Evolutionary conservation across 768 basidiomycete species (phyloP).

Genomic region (Collybia mongolica): DNA sequence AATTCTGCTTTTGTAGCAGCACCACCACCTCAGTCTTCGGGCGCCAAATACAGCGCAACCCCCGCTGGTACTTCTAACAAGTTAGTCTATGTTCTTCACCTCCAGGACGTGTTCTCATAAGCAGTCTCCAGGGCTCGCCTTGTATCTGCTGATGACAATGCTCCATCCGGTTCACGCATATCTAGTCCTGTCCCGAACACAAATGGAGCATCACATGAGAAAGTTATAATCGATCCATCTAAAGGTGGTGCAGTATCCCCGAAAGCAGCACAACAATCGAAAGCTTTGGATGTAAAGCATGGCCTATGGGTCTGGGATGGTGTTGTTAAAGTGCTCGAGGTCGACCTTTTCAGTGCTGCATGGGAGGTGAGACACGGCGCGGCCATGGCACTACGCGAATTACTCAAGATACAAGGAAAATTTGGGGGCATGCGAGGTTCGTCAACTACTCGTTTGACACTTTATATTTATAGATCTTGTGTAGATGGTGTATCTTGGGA

Average conservation of each 20-base stretch:
- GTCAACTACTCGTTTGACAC: constrained; percentile 6
- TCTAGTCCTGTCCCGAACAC: constrained; percentile 53
- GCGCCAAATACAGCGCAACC: constrained; percentile 61
- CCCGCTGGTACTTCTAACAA: constrained; percentile 60
- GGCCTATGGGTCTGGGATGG: constrained; percentile 90
- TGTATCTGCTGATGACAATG: constrained; percentile 61
- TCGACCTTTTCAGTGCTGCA: constrained; percentile 78
- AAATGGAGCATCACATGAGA: constrained; percentile 47
- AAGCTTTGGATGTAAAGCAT: constrained; percentile 70
- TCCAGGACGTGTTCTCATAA: background rate
- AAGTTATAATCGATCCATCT: constrained; percentile 73
- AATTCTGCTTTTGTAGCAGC: constrained; percentile 80
- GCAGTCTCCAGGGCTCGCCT: constrained; percentile 60
- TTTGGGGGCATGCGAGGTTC: constrained; percentile 81
- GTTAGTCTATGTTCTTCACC: constrained; percentile 22
- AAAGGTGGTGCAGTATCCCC: constrained; percentile 86
- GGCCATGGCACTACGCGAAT: constrained; percentile 85
- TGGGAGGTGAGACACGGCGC: constrained; percentile 98
- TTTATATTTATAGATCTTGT: constrained; percentile 1
- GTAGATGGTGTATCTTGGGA: constrained; percentile 48
- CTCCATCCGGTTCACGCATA: constrained; percentile 48
- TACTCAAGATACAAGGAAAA: constrained; percentile 81
- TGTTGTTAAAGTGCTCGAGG: constrained; percentile 73
- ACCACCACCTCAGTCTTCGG: constrained; percentile 57
- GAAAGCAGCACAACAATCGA: constrained; percentile 73